Base-by-base conservation (phyloP, 2,329 filamentous ascomycete genomes). In the Sarocladiaceae sp. region DNA sequence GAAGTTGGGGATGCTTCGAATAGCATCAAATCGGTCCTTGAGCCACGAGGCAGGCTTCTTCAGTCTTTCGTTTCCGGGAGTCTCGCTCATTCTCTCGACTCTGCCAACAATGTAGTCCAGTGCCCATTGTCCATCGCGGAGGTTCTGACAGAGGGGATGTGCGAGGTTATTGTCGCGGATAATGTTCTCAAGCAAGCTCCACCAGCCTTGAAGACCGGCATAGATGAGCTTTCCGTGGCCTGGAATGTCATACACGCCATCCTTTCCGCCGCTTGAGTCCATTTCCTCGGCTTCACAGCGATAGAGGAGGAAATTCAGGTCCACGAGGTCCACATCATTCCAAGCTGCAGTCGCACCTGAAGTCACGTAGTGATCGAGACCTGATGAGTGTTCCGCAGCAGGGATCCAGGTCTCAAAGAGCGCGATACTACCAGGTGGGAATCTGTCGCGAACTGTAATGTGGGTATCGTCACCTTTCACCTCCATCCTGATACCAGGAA, bases 191-290 rank as follows among this genome's bases (percentile, higher is more conserved):
- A 99, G 73, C 1, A 96, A 76, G 65, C 91, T 97, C 91, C 93
- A 96, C 93, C 94, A 99, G 33, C 95, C 95, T 67, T 99, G 94
- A n/a, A 99, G 78, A 55, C 94, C 94, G 55, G 93, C 93, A 67
- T 97, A 99, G 2, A 97, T 89, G 37, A 97, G 79, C 54, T 87
- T 84, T 2, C 92, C 93, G 63, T 91, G 77, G 1, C 86, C 85
- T 1, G 94, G 94, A 57, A 99, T 87, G 50, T 85, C 81, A 70
- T 97, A 99, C 8, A 86, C 85, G n/a, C 94, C 93, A 65, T 97
- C 90, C 54, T 81, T 79, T 3, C 90, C 90, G 50, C 79, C 80
- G 57, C 88, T 96, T 6, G 81, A 83, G 59, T 94, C 90, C 46
- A 83, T 81, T 68, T 84, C 95, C 67, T 99, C 94, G 3, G 90